Base-by-base conservation (phyloP, 2,329 filamentous ascomycete genomes). In the Mycosphaerella sp. region DNA sequence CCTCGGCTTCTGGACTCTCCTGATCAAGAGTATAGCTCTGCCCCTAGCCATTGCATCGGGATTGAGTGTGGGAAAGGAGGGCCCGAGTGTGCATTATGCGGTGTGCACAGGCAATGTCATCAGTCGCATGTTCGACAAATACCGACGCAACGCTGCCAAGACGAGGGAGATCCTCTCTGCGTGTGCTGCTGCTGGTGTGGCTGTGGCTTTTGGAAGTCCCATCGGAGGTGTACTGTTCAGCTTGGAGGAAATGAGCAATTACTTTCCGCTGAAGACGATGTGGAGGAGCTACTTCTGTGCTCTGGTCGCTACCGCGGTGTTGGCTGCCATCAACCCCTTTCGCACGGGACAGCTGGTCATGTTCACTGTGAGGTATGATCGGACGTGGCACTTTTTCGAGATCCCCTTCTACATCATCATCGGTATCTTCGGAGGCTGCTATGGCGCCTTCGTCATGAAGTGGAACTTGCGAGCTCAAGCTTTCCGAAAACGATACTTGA, bases 201-300 rank as follows among this genome's bases (percentile, higher is more conserved):
- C 88, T 2, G 93, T 98, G 31, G 93, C 93, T 21, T 98, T 98
- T 70, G 93, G 93, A 57, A 95, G 90, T 73, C 93, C 93, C 1
- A 98, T 98, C 58, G 93, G 93, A 51, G 93, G 93, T 14, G 93
- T 98, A 2, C 74, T 98, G 12, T 98, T 98, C 74, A 96, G 92
- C 2, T 76, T 98, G 6, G 93, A 98, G 75, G 93, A 98, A 76
- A 96, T 98, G 87, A 92, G 91, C 12, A 95, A 84, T 54, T 87
- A 95, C 66, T 98, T 98, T 64, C 93, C 93, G 0, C 80, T 98
- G 17, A 97, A 97, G 73, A 98, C 93, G 0, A 82, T 98, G 73
- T 97, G 93, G 93, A 82, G 93, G 63, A 96, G 90, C 69, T 98
- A 97, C 70, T 97, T 98, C 70, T 98, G 93, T 72, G 93, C 93